Evolutionary conservation across 768 basidiomycete species (phyloP), one percentile per base, ranked within the genome.

Genomic region (Galerina marginata): DNA sequence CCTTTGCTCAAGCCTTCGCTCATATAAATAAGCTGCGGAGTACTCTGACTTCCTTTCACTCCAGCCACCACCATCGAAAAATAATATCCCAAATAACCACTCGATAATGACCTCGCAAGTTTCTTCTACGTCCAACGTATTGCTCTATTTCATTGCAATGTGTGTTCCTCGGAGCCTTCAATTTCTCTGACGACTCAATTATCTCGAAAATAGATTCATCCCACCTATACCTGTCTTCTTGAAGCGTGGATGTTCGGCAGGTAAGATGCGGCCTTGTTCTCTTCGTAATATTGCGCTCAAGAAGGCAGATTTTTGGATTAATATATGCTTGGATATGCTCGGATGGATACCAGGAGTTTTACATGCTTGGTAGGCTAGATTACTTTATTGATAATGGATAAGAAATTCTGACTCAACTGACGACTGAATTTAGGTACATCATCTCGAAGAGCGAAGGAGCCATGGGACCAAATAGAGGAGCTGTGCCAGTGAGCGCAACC

Each of bases 281-380:
- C 23, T 16, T 23, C 44, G 36, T 20, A 16, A 6, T 44, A 4
- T 14, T 3, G 6, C 16, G 16, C 11, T 51, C 7, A 11, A 33
- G 12, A 16, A 11, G 16, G 10, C 37, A 66, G 67, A 73, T 55
- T 68, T 73, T 26, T 71, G 69, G 62, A 72, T 73, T 42, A 73
- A 73, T 54, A 62, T 73, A n/a, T 53, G 58, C 10, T 60, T 73
- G 42, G 67, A 60, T 54, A 67, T 82, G 26, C 69, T 84, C 6
- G 81, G 81, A 37, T 84, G 82, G 82, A 78, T 85, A 53, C 83
- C 83, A 10, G 83, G 82, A 29, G 75, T 83, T 6, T 68, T 84
- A 48, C 83, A 86, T 64, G 81, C 82, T n/a, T 83, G 80, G 82
- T 82, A 39, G 23, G 74, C 0, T 4, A 6, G 16, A 10, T 45